These are phyloP conservation scores for Rhodotorula sp. DNA, from an alignment of 1,284 basidiomycete species.

Conservation along the genomic window DNA sequence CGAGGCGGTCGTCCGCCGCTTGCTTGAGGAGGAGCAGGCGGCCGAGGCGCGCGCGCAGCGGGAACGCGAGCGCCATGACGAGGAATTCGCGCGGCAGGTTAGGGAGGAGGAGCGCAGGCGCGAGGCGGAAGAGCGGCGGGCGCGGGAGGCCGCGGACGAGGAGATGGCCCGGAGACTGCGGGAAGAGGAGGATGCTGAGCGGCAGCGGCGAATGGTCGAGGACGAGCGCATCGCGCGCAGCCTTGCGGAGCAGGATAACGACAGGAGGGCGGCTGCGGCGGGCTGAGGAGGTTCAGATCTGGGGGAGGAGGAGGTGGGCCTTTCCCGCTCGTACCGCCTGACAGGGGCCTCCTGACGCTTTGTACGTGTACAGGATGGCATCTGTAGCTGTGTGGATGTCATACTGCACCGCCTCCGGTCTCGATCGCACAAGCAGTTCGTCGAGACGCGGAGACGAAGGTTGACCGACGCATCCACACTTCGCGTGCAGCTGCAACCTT, in stretches of 20 bases:
- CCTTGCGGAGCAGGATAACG: slow-evolving; percentile 17
- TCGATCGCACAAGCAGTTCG: background rate
- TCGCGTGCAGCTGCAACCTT: too few relatives aligned
- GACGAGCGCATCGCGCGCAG: slow-evolving; percentile 32
- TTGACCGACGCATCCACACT: too few relatives aligned
- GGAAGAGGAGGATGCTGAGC: slow-evolving; percentile 17
- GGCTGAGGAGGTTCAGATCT: background rate
- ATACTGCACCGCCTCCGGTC: background rate
- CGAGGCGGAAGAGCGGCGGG: slow-evolving; percentile 12
- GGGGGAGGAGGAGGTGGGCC: background rate
- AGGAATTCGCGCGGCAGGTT: slow-evolving; percentile 26
- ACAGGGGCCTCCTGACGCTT: background rate
- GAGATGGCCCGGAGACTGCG: slow-evolving; percentile 6
- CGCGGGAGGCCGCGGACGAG: slow-evolving; percentile 18
- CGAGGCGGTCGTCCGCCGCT: slow-evolving; percentile 21
- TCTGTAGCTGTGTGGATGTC: background rate
- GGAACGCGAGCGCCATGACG: slow-evolving; percentile 24
- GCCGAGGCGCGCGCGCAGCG: slow-evolving; percentile 5
- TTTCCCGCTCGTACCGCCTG: background rate
- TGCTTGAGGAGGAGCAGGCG: slow-evolving; percentile 13
- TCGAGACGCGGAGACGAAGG: too few relatives aligned
- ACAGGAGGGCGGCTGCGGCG: background rate
- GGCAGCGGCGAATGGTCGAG: slow-evolving; percentile 9
- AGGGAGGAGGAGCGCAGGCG: slow-evolving; percentile 15
- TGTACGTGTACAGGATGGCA: background rate